Percentiles rank a stretch among this genome's conserved stretches.
These are phyloP conservation scores for Stromatinia cepivora DNA, from an alignment of 2,329 filamentous ascomycete genomes.

Conservation along the genomic window DNA sequence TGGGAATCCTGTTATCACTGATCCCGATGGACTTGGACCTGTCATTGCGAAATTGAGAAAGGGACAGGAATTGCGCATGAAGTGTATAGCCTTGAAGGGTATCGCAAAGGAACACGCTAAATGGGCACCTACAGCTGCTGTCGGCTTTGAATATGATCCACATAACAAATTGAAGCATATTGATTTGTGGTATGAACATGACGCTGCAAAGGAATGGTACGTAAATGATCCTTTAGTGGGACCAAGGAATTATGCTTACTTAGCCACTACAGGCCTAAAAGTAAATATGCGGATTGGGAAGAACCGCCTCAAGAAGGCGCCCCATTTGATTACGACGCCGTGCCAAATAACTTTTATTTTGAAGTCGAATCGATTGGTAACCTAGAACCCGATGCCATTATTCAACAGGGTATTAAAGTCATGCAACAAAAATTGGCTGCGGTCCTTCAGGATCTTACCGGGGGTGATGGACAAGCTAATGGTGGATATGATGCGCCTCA, in stretches of 20 bases:
- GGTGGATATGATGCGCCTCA: slow-evolving; percentile 57
- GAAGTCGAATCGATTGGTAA: slow-evolving; percentile 88
- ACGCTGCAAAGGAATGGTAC: slow-evolving; percentile 81
- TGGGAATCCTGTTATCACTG: slow-evolving; percentile 79
- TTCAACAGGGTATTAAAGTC: slow-evolving; percentile 83
- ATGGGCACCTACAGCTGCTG: slow-evolving; percentile 89
- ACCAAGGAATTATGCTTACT: slow-evolving; percentile 27
- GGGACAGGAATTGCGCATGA: slow-evolving; percentile 86
- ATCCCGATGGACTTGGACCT: slow-evolving; percentile 77
- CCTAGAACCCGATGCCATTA: slow-evolving; percentile 84
- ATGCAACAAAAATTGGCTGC: slow-evolving; percentile 87
- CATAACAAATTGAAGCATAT: slow-evolving; percentile 93
- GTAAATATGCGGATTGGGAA: slow-evolving; percentile 76
- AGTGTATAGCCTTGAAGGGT: slow-evolving; percentile 94
- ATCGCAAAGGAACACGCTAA: slow-evolving; percentile 99
- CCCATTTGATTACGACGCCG: slow-evolving; percentile 86
- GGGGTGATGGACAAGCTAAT: slow-evolving; percentile 54
- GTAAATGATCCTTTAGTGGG: slow-evolving; percentile 36
- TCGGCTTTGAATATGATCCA: slow-evolving; percentile 97
- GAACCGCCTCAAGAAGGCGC: slow-evolving; percentile 79
- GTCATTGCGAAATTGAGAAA: slow-evolving; percentile 88
- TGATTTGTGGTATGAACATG: slow-evolving; percentile 92
- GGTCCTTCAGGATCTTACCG: slow-evolving; percentile 68
- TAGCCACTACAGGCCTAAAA: slow-evolving; percentile 65
- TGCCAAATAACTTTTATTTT: slow-evolving; percentile 84